Evolutionary conservation across 495 filamentous ascomycete genomes (phyloP).

Genomic region (Penicillium flavigenum): DNA sequence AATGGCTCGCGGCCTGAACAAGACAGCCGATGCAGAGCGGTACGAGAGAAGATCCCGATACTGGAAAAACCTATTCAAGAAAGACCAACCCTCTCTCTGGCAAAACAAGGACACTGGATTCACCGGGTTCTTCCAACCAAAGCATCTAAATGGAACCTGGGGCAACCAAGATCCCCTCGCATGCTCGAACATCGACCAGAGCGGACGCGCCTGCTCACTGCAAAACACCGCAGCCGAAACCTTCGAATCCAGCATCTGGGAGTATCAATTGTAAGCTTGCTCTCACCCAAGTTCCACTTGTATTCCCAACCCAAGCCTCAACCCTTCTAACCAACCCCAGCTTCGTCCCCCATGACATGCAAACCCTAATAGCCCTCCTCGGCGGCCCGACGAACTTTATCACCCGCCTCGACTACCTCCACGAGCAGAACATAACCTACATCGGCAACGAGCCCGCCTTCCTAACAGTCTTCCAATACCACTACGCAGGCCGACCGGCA

Average conservation of each 20-base stretch:
- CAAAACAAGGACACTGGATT: constrained; percentile 49
- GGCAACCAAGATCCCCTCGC: constrained; percentile 55
- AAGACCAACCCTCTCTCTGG: constrained; percentile 48
- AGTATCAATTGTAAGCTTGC: constrained; percentile 61
- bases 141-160: constrained; percentile 58
- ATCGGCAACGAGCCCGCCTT: constrained; percentile 73
- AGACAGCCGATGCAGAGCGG: constrained; percentile 52
- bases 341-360: constrained; percentile 72
- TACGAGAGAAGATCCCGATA: constrained; percentile 61
- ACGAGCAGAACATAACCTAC: constrained; percentile 54
- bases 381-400: constrained; percentile 61
- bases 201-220: constrained; percentile 62
- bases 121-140: constrained; percentile 67
- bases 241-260: constrained; percentile 69
- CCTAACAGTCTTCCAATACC: constrained; percentile 69
- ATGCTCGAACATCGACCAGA: constrained; percentile 46
- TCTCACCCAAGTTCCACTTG: too few species aligned
- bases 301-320: not conserved
- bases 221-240: constrained; percentile 51
- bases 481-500: constrained; percentile 66
- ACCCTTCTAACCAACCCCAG: constrained; percentile 23
- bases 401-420: constrained; percentile 64
- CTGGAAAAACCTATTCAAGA: constrained; percentile 72
- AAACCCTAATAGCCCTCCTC: constrained; percentile 55
- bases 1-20: constrained; percentile 55